These are phyloP conservation scores for Oxytropis ochrocephala DNA, from an alignment of 306 rosid species.

Conservation along the genomic window DNA sequence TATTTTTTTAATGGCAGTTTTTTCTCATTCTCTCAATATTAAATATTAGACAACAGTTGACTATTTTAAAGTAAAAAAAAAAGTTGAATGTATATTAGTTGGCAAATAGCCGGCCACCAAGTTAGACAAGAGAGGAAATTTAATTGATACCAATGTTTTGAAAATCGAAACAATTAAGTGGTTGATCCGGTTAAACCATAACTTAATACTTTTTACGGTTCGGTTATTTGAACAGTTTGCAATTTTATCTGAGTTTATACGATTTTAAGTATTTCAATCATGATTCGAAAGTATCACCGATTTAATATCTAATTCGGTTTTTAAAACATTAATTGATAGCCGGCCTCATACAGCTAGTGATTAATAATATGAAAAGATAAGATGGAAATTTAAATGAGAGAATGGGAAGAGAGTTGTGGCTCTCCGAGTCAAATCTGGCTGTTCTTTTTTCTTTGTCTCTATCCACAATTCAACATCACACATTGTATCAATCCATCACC, in stretches of 20 bases:
- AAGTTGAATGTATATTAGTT: background rate
- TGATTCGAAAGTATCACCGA: too few relatives aligned
- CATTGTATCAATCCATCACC: background rate
- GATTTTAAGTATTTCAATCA: too few relatives aligned
- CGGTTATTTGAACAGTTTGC: too few relatives aligned
- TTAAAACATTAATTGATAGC: background rate
- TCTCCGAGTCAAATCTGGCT: background rate
- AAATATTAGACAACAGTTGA: background rate
- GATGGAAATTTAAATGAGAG: background rate
- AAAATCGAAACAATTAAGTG: too few relatives aligned
- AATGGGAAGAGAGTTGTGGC: too few relatives aligned
- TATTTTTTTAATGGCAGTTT: too few relatives aligned
- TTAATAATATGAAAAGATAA: background rate
- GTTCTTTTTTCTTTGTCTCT: background rate
- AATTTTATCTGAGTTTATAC: too few relatives aligned
- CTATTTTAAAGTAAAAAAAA: background rate
- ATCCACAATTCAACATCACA: background rate
- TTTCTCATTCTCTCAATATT: too few relatives aligned
- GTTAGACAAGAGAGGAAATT: background rate
- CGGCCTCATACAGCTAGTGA: background rate
- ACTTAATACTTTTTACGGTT: too few relatives aligned
- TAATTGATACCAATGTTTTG: too few relatives aligned
- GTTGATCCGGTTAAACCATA: too few relatives aligned
- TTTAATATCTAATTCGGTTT: too few relatives aligned
- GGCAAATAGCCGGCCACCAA: background rate